phyloP scores from a whole-genome alignment of 2,329 filamentous ascomycete species.

The Colletotrichum siamense region DNA sequence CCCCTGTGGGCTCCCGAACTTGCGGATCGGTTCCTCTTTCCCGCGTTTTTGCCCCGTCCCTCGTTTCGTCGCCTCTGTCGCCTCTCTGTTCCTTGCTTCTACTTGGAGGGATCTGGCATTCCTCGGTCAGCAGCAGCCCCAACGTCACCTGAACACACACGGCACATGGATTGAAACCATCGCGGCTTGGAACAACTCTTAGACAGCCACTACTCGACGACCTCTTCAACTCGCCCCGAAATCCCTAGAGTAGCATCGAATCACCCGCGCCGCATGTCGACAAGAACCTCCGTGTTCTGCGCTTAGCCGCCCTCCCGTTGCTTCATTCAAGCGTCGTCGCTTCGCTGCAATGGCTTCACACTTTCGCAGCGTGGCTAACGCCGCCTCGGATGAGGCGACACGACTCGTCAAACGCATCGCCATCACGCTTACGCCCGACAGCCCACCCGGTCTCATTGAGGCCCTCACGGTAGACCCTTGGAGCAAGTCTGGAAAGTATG shows the following conservation, averaged over 20 bases:
- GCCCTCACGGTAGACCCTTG: slow-evolving; percentile 78
- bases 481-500: slow-evolving; percentile 84
- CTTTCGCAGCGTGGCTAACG: slow-evolving; percentile 36
- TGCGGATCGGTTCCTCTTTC: neutral
- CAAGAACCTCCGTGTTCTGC: slow-evolving; percentile 25
- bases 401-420: slow-evolving; percentile 60
- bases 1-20: slow-evolving; percentile 7
- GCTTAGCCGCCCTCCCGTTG: slow-evolving; percentile 28
- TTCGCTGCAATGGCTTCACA: slow-evolving; percentile 44
- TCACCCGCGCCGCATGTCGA: slow-evolving; percentile 29
- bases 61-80: slow-evolving; percentile 17
- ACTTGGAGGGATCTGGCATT: slow-evolving; percentile 30
- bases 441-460: slow-evolving; percentile 66
- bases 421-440: slow-evolving; percentile 65
- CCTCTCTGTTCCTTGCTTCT: slow-evolving; percentile 3
- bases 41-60: slow-evolving; percentile 13
- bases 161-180: neutral
- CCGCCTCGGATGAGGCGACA: slow-evolving; percentile 37
- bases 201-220: neutral
- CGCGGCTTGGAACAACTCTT: neutral
- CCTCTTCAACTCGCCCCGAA: neutral
- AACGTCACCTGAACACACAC: neutral
- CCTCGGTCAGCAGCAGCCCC: slow-evolving; percentile 10
- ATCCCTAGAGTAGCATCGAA: neutral
- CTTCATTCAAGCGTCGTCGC: slow-evolving; percentile 23